phyloP scores from a whole-genome alignment of 768 basidiomycete species.

The Amanita pallidorosea region DNA sequence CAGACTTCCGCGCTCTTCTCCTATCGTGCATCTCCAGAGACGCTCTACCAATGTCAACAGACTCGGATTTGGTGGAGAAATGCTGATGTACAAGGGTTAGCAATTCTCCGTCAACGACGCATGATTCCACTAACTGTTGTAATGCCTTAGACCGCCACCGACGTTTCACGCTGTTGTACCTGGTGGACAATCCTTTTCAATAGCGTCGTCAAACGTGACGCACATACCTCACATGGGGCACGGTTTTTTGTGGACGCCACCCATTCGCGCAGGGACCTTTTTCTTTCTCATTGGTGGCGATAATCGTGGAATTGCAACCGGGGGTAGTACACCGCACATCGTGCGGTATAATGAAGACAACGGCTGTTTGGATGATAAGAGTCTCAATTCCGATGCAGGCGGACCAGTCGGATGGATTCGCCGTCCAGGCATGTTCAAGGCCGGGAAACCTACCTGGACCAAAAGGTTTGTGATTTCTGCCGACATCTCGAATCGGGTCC shows the following conservation, averaged over 20 bases:
- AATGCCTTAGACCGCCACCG: conserved; percentile 32
- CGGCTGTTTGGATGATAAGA: not conserved
- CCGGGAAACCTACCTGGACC: not conserved
- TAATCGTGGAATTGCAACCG: not conserved
- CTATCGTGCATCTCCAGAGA: conserved; percentile 46
- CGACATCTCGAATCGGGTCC: not conserved
- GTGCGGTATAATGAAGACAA: not conserved
- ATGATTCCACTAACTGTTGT: not conserved
- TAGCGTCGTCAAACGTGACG: conserved; percentile 42
- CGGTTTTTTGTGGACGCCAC: not conserved
- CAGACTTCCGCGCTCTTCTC: conserved; percentile 43
- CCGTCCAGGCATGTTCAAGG: not conserved
- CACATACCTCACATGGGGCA: conserved; percentile 27
- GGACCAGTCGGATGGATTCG: not conserved
- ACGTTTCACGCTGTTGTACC: conserved; percentile 66
- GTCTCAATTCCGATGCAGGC: not conserved
- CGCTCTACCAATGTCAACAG: conserved; percentile 56
- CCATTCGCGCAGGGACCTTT: not conserved
- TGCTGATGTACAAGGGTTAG: conserved; percentile 41
- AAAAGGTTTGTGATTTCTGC: not conserved
- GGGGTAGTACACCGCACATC: not conserved
- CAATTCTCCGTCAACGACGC: not conserved
- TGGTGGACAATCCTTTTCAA: conserved; percentile 62
- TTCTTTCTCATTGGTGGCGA: not conserved
- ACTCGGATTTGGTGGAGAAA: conserved; percentile 61